Percentiles rank a stretch among this genome's conserved stretches.
These are phyloP conservation scores for Friedmanniomyces simplex DNA, from an alignment of 495 filamentous ascomycete species.

Conservation along the genomic window DNA sequence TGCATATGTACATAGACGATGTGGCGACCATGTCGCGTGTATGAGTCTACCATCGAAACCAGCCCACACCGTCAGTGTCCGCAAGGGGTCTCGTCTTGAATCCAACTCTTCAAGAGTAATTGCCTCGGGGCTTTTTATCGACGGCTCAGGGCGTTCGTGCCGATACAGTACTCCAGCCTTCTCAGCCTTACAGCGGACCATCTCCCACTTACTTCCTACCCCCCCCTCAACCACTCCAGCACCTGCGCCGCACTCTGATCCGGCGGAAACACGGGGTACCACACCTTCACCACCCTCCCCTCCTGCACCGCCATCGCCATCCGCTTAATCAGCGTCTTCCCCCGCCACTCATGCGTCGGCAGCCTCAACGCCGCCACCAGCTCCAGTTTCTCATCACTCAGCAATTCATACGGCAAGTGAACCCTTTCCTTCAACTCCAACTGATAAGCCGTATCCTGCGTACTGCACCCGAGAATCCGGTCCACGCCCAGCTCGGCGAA, in stretches of 20 bases:
- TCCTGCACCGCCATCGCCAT: constrained; percentile 22
- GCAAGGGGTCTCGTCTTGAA: too few species aligned
- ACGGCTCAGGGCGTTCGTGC: too few species aligned
- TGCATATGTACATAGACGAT: too few species aligned
- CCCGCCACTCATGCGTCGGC: constrained; percentile 24
- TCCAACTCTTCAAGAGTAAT: too few species aligned
- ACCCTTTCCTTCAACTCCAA: constrained; percentile 21
- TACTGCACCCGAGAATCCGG: constrained; percentile 20
- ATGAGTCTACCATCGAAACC: too few species aligned
- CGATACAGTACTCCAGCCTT: too few species aligned
- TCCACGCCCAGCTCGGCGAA: constrained; percentile 16
- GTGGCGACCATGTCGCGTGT: too few species aligned
- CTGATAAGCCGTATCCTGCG: constrained; percentile 25
- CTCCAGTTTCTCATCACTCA: constrained; percentile 25
- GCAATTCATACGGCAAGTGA: constrained; percentile 23
- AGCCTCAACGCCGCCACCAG: constrained; percentile 19
- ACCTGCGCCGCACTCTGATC: constrained; percentile 23
- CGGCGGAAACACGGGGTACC: constrained; percentile 29
- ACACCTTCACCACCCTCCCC: constrained; percentile 23
- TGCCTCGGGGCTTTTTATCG: too few species aligned
- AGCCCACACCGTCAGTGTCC: too few species aligned
- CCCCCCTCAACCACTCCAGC: constrained; percentile 20
- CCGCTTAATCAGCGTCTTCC: constrained; percentile 22
- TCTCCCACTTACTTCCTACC: not conserved
- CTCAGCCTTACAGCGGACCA: too few species aligned